Evolutionary conservation across 495 filamentous ascomycete genomes (phyloP), one percentile per base, ranked within the genome.

Genomic region (Neurospora tetrasperma): DNA sequence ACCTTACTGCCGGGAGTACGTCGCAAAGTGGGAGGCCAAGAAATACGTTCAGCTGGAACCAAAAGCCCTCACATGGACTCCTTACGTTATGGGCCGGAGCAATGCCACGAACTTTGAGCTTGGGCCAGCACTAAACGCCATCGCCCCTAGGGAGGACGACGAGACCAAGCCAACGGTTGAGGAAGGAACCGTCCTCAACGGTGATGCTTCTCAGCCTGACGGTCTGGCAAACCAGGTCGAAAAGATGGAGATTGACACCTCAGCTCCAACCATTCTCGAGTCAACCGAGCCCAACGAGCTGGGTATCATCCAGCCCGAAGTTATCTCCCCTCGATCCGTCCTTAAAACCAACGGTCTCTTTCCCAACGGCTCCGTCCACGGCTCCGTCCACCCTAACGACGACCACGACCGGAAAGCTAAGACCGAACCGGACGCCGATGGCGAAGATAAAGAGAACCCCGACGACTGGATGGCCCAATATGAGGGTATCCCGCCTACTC

Each of bases 51-150:
- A 89, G 73, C 88, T 99, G 44, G 94, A 97, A 76, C 89, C 90
- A 3, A 88, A 90, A 72, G 89, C 89, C 11, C 86, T 99, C 44
- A 90, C 94, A 4, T 99, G 96, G 96, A 97, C 93, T n/a, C 96
- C 96, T 14, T 99, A 96, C 80, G 89, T 99, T 71, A 98, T 97
- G 93, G 94, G 95, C 31, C 88, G 92, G 70, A 90, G 88, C 78
- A 94, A 93, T 71, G 88, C 90, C n/a, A 90, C 89, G 0, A 91
- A 93, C 73, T 94, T 95, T 79, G 92, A 98, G 78, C 88, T 94
- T 54, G 90, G 89, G 62, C 90, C 91, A 68, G 88, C 91, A n/a
- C 77, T 98, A 40, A 94, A 92, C 73, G 92, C 94, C 0, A 92
- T 99, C 69, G 96, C 94, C 3, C 93, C 91, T 11, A 89, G 95